Evolutionary conservation across 2,329 filamentous ascomycete species (phyloP).

Genomic region (Colletotrichum spaethianum): DNA sequence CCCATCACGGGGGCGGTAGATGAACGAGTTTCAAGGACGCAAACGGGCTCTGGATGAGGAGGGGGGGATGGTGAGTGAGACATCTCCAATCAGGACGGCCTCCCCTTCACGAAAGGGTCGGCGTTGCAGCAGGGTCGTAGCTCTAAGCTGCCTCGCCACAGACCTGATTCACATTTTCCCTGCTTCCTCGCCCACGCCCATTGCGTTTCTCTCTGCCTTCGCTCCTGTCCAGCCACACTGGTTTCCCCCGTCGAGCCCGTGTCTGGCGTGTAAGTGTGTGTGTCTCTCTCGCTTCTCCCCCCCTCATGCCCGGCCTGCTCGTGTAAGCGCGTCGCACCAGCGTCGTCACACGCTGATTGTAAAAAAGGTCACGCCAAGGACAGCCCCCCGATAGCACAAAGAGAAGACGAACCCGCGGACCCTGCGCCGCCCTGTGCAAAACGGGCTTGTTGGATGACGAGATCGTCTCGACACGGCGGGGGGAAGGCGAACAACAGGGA

Average conservation of each 20-base stretch:
- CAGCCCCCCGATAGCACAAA: background rate
- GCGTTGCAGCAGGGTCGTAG: background rate
- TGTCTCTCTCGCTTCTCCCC: background rate
- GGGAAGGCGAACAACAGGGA: background rate
- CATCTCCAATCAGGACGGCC: slow-evolving; percentile 20
- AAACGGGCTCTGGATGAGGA: background rate
- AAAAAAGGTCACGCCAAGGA: background rate
- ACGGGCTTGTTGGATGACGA: background rate
- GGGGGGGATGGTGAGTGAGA: slow-evolving; percentile 23
- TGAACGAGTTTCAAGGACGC: background rate
- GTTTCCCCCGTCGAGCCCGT: background rate
- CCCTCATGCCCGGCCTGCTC: background rate
- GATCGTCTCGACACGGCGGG: background rate
- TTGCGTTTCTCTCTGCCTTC: background rate
- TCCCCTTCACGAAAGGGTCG: background rate
- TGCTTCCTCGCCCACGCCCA: background rate
- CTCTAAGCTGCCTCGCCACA: slow-evolving; percentile 5
- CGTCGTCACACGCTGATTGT: slow-evolving; percentile 13
- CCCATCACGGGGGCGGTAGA: slow-evolving; percentile 6
- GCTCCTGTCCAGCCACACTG: background rate
- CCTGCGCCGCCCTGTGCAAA: background rate
- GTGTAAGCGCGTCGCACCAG: background rate
- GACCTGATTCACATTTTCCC: slow-evolving; percentile 1
- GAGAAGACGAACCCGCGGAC: background rate
- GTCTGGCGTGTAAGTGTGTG: background rate